A percentile compares a stretch with the other conserved stretches of the same genome.
phyloP scores from a whole-genome alignment of 176 grass and related monocot genomes.

The Hordeum vulgare region DNA sequence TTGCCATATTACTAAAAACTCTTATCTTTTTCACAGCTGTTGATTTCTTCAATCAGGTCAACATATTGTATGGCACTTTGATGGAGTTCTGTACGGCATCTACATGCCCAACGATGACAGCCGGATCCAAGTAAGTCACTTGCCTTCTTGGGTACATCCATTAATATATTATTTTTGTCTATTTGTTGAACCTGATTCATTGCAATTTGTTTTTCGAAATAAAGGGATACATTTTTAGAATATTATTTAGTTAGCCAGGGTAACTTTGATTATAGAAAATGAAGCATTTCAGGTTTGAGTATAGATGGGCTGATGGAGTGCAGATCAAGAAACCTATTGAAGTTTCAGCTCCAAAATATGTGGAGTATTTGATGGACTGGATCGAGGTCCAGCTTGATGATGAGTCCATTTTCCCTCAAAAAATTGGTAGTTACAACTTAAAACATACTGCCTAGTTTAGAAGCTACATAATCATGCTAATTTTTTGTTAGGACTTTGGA shows the following conservation, averaged over 20 bases:
- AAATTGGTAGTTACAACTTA: conserved; percentile 48
- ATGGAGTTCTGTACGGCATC: conserved; percentile 85
- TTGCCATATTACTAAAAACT: neutral
- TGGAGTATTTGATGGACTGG: conserved; percentile 98
- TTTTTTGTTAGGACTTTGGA: neutral
- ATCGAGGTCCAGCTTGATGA: conserved; percentile 87
- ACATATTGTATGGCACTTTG: conserved; percentile 77
- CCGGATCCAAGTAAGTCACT: conserved; percentile 68
- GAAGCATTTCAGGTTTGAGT: conserved; percentile 67
- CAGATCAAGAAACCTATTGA: conserved; percentile 96
- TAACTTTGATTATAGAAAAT: neutral
- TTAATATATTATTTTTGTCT: neutral
- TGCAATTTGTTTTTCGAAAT: too few relatives aligned
- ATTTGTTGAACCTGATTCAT: too few relatives aligned
- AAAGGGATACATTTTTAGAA: too few relatives aligned
- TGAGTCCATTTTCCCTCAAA: conserved; percentile 91
- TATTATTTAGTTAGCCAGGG: neutral
- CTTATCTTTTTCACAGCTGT: conserved; percentile 53
- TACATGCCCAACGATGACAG: conserved; percentile 90
- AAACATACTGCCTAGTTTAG: neutral
- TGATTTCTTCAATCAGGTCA: conserved; percentile 99
- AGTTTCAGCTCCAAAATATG: conserved; percentile 94
- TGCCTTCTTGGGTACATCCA: neutral
- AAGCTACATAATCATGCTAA: neutral
- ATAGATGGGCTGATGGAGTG: conserved; percentile 96